A percentile compares a stretch with the other conserved stretches of the same genome.
phyloP scores from a whole-genome alignment of 495 filamentous ascomycete species.

The Xylaria nigripes region DNA sequence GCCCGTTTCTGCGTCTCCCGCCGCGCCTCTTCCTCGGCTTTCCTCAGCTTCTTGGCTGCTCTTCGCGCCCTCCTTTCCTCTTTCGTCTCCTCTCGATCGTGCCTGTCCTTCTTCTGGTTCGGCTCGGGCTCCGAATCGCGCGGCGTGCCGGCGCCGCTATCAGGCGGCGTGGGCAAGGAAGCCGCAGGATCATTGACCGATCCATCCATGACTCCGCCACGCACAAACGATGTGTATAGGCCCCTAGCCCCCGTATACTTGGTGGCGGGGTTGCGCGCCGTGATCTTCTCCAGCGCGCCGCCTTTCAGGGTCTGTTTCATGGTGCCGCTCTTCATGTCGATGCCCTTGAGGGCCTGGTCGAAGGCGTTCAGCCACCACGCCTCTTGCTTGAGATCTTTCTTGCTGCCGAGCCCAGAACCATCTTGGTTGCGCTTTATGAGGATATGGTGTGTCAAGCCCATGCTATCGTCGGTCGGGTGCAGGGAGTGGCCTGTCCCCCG shows the following conservation, averaged over 20 bases:
- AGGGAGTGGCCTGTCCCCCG: conserved; percentile 66
- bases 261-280: conserved; percentile 30
- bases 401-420: conserved; percentile 62
- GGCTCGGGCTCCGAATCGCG: conserved; percentile 23
- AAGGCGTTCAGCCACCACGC: conserved; percentile 81
- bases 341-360: conserved; percentile 64
- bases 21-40: conserved; percentile 31
- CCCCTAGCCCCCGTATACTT: conserved; percentile 47
- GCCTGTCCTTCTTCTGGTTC: conserved; percentile 22
- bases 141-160: conserved; percentile 28
- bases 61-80: conserved; percentile 29
- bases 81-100: conserved; percentile 29
- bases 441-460: conserved; percentile 60
- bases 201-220: conserved; percentile 62
- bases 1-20: conserved; percentile 19
- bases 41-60: conserved; percentile 28
- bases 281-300: conserved; percentile 46
- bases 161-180: conserved; percentile 15
- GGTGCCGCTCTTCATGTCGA: conserved; percentile 47
- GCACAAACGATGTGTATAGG: conserved; percentile 75
- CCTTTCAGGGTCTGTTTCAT: conserved; percentile 43
- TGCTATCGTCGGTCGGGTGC: conserved; percentile 54
- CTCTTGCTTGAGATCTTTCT: conserved; percentile 51
- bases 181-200: conserved; percentile 40
- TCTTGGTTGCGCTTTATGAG: conserved; percentile 61